Base-by-base conservation (phyloP, 2,329 filamentous ascomycete genomes). In the Phialemoniopsis sp. region DNA sequence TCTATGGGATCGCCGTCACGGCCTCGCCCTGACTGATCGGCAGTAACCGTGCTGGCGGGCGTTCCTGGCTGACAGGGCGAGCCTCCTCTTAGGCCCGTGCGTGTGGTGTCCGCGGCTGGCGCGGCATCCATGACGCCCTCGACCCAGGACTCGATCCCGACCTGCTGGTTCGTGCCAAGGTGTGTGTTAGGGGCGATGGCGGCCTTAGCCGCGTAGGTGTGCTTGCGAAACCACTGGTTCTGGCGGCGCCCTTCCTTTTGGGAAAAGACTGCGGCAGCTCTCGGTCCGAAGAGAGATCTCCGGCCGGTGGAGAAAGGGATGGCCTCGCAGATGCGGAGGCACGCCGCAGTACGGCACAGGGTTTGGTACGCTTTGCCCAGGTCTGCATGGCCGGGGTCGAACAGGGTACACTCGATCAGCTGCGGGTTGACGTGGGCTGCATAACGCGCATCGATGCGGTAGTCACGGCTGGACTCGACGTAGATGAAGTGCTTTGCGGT, bases 351-450 rank as follows among this genome's bases (percentile, higher is more conserved):
- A 8, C 39, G 29, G 32, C 54, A 53, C 13, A 57, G 29, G 5
- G 29, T 31, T 12, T 38, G 18, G 34, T 56, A 57, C 2, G 30
- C 28, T 2, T 40, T 42, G 1, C 38, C 36, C 29, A 52, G 14
- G 4, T 38, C 29, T n/a, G 41, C 18, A 29, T 43, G 15, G 39
- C 29, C 2, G 50, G n/a, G 49, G 35, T 61, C 57, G 12, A 60
- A 38, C 13, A 61, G 47, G 15, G 55, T 55, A 12, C 55, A 55
- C 1, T 44, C 47, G 3, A 50, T 41, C 26, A 61, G 46, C 29
- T 28, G 37, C 2, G 48, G 51, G 28, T 58, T 50, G 37, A 60
- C 52, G 36, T 55, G 52, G 12, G 49, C 46, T 39, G 54, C 48
- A 39, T 49, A 52, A 5, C 56, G 54, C 5, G 47, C 43, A 18